Conservation (phyloP, 306 rosid species). For the Rosa persica region DNA sequence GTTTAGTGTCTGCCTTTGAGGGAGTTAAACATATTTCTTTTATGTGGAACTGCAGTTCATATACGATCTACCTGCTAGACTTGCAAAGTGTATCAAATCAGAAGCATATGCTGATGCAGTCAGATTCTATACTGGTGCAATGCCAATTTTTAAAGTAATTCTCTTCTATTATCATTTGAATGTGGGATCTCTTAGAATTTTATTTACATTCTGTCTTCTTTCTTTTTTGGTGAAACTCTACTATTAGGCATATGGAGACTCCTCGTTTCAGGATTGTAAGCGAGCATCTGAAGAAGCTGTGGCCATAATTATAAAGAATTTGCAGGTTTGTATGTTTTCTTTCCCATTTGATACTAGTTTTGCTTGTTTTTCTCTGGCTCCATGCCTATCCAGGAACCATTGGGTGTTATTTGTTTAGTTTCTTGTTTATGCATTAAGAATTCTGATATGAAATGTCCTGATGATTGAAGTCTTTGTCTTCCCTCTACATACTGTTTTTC, state of each 20-base stretch:
- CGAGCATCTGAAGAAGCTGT: slow-evolving; percentile 90
- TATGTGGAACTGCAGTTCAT: slow-evolving; percentile 69
- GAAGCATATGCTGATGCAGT: slow-evolving; percentile 92
- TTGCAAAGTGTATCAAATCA: slow-evolving; percentile 80
- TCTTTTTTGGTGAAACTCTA: slow-evolving; percentile 4
- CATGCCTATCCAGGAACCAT: slow-evolving; percentile 9
- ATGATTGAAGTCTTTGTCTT: neutral
- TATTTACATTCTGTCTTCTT: neutral
- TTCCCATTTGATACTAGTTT: slow-evolving; percentile 14
- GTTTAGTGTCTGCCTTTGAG: slow-evolving; percentile 5
- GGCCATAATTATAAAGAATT: slow-evolving; percentile 59
- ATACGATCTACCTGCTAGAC: slow-evolving; percentile 91
- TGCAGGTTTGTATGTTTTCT: slow-evolving; percentile 54
- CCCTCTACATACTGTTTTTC: neutral
- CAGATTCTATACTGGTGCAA: slow-evolving; percentile 84
- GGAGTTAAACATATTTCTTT: slow-evolving; percentile 27
- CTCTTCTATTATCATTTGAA: slow-evolving; percentile 20
- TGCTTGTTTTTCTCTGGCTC: neutral
- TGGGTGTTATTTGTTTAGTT: neutral
- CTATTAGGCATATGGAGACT: slow-evolving; percentile 78
- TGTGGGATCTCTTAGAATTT: slow-evolving; percentile 11
- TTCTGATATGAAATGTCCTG: neutral
- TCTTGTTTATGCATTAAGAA: neutral
- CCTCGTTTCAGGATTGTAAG: slow-evolving; percentile 89
- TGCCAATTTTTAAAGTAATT: slow-evolving; percentile 85